Conservation (phyloP, 164 flowering plant species). For the Piper longum region DNA sequence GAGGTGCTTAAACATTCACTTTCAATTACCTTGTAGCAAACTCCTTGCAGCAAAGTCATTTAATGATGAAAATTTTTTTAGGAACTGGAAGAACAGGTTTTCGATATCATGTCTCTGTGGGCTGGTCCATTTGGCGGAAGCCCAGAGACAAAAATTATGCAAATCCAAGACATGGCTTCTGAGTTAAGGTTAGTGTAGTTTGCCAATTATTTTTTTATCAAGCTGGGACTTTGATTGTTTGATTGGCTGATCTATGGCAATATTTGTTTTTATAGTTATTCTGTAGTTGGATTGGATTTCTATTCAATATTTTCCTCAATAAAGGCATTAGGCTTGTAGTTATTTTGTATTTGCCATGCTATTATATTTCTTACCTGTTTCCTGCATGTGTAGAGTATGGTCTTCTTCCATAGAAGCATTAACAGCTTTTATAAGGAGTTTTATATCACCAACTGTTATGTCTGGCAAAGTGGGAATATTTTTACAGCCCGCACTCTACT, state of each 20-base stretch:
- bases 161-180: constrained; percentile 42
- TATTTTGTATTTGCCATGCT: not conserved
- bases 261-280: too few species aligned
- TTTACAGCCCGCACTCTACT: constrained; percentile 78
- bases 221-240: not conserved
- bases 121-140: constrained; percentile 59
- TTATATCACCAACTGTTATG: constrained; percentile 30
- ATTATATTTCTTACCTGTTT: not conserved
- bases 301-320: too few species aligned
- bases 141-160: constrained; percentile 27
- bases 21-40: not conserved
- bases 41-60: constrained; percentile 1
- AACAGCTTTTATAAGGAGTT: constrained; percentile 69
- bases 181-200: constrained; percentile 44
- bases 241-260: not conserved
- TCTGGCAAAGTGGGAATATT: constrained; percentile 37
- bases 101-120: constrained; percentile 89
- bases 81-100: constrained; percentile 92
- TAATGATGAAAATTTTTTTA: constrained; percentile 13
- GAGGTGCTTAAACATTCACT: constrained; percentile 39
- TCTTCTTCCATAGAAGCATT: constrained; percentile 87
- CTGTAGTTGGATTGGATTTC: too few species aligned
- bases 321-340: not conserved
- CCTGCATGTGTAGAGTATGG: constrained; percentile 55
- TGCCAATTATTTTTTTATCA: not conserved